Evolutionary conservation across 345 rosid species (phyloP), one percentile per base, ranked within the genome.

Genomic region (Heritiera littoralis): DNA sequence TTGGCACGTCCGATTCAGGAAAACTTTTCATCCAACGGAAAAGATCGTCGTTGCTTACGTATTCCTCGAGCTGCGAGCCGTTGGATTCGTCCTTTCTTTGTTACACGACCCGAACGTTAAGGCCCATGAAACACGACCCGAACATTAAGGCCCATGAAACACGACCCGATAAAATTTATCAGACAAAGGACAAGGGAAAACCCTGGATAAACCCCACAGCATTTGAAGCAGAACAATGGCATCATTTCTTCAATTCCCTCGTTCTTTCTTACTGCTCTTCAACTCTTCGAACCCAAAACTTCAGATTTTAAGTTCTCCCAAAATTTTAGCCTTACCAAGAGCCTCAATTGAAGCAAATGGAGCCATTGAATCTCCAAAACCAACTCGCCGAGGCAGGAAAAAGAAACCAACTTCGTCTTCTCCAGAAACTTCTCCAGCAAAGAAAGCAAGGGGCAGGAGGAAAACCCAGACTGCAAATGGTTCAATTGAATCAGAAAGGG

Each of bases 371-470:
- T 66, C 96, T 28, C 79, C 89, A 8, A 90, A 87, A 82, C 89
- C 93, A 28, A 60, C 87, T 72, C 94, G 93, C 66, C 89, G 89
- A 32, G 91, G 90, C 74, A 89, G 58, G 80, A 89, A 82, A 82
- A 90, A 90, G 89, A 89, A 87, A 54, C 55, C 79, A 51, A 23
- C 79, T 40, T 35, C 79, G 3, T 5, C 86, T 63, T 66, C 90
- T 54, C 58, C 58, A 15, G 56, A 76, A 40, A 88, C 86, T 63
- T 66, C 90, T 54, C 58, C 58, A 15, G 56, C 78, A 40, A 88
- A 78, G 80, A 82, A 54, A 63, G 35, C 83, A 7, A 78, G 68
- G 77, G 81, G 82, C 14, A 1, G 75, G 5, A 77, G 58, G 68
- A 82, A 86, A 77, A 43, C 69, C n/a, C 78, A 80, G 40, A 78